Conservation (phyloP, 2,329 filamentous ascomycete genomes). For the Epichloe hybrida region DNA sequence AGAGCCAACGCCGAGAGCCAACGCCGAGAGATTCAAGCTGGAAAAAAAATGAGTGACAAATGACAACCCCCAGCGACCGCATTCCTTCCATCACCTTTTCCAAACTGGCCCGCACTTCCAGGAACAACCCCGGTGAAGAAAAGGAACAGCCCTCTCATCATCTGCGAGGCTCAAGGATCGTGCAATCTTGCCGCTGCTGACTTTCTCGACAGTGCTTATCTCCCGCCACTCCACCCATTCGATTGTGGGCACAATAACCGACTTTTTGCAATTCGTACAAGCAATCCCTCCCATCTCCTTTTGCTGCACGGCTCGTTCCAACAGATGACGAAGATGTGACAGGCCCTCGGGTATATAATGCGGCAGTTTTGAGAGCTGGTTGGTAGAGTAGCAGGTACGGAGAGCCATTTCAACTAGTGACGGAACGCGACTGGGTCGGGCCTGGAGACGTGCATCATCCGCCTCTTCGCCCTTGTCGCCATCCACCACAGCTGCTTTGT, state of each 20-base stretch:
- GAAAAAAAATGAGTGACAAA: no score
- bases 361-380: conserved; percentile 28
- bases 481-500: conserved; percentile 12
- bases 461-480: conserved; percentile 2
- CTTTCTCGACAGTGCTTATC: conserved; percentile 12
- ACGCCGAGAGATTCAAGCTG: neutral
- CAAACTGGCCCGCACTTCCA: conserved; percentile 31
- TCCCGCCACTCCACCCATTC: conserved; percentile 54
- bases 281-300: conserved; percentile 33
- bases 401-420: conserved; percentile 39
- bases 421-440: conserved; percentile 23
- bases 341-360: conserved; percentile 29
- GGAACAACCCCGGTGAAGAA: conserved; percentile 35
- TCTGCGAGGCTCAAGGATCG: conserved; percentile 16
- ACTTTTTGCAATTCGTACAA: conserved; percentile 38
- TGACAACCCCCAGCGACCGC: no score
- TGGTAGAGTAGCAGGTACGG: conserved; percentile 29
- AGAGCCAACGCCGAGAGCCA: no score
- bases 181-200: conserved; percentile 4
- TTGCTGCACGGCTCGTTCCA: conserved; percentile 27
- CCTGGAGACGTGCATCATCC: neutral
- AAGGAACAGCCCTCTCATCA: conserved; percentile 29
- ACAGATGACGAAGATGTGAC: conserved; percentile 24
- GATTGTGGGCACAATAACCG: conserved; percentile 35
- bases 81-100: neutral